phyloP scores from a whole-genome alignment of 805 yeast genomes.

The Naumovozyma dairenensis region DNA sequence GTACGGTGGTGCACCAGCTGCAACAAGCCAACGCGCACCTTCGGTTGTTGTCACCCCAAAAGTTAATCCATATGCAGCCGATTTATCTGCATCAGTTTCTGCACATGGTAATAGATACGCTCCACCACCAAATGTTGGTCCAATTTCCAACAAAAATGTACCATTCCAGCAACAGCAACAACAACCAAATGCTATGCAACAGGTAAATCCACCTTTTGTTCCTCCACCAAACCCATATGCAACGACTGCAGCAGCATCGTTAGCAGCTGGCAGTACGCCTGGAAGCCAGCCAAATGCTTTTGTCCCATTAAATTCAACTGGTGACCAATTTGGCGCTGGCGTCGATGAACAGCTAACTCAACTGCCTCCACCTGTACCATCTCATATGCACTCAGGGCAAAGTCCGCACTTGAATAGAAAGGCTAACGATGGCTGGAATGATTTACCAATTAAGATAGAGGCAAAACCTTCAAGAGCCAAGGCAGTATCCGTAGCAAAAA shows the following conservation, averaged over 20 bases:
- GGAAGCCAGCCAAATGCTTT: slow-evolving; percentile 12
- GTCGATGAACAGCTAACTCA: slow-evolving; percentile 13
- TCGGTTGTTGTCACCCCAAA: too few species aligned
- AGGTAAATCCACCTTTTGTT: slow-evolving; percentile 2
- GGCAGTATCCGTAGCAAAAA: slow-evolving; percentile 28
- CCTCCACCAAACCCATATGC: slow-evolving; percentile 13
- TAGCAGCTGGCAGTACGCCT: background rate
- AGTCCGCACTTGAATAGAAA: slow-evolving; percentile 28
- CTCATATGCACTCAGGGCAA: slow-evolving; percentile 28
- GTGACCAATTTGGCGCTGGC: slow-evolving; percentile 15
- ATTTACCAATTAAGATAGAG: slow-evolving; percentile 24
- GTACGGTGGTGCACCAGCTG: too few species aligned
- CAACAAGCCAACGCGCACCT: too few species aligned
- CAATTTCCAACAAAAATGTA: background rate
- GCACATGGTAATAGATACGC: background rate
- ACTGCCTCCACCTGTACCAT: slow-evolving; percentile 7
- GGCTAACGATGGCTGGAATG: slow-evolving; percentile 32
- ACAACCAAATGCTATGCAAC: slow-evolving; percentile 1
- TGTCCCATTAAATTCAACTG: slow-evolving; percentile 11
- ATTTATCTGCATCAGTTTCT: background rate
- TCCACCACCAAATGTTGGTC: slow-evolving; percentile 1
- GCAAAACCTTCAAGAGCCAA: slow-evolving; percentile 29
- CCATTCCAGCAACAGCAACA: slow-evolving; percentile 3
- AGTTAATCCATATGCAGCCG: too few species aligned
- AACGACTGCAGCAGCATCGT: slow-evolving; percentile 11